A percentile compares a stretch with the other conserved stretches of the same genome.
Conservation (phyloP, 208 protist genomes). For the Leishmania aethiopica region DNA sequence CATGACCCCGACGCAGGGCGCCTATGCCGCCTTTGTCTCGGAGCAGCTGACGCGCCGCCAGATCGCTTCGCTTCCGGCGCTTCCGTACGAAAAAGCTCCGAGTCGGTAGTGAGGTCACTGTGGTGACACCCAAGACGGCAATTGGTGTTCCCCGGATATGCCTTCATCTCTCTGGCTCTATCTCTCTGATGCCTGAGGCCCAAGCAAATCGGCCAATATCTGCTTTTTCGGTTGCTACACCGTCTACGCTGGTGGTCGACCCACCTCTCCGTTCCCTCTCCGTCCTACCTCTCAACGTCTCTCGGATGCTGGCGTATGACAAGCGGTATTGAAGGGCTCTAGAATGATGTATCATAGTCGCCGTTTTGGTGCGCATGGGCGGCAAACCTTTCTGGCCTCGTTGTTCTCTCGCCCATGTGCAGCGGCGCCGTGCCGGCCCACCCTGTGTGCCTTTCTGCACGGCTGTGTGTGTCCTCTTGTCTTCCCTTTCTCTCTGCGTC, state of each 20-base stretch:
- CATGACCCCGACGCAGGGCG: conserved; percentile 60
- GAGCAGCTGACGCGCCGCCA: conserved; percentile 46
- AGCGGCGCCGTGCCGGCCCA: neutral
- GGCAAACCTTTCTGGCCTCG: too few relatives aligned
- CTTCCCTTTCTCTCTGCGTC: neutral
- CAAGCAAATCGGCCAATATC: neutral
- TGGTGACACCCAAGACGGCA: neutral
- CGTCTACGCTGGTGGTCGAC: neutral
- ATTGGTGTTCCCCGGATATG: neutral
- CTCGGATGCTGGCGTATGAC: neutral
- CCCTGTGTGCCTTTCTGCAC: neutral
- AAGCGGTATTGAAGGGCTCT: too few relatives aligned
- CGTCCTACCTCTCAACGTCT: neutral
- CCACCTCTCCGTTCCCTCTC: too few relatives aligned
- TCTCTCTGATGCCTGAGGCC: neutral
- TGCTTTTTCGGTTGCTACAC: neutral
- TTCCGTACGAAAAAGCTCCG: conserved; percentile 53
- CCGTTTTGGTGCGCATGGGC: neutral
- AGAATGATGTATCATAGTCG: conserved; percentile 7
- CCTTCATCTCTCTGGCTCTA: neutral
- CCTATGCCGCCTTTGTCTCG: conserved; percentile 63
- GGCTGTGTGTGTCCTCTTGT: neutral
- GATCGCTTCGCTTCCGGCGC: conserved; percentile 48
- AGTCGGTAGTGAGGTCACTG: conserved; percentile 11
- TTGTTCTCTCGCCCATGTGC: neutral